phyloP scores from a whole-genome alignment of 352 stramenopile species.

The Pythium phragmitis region DNA sequence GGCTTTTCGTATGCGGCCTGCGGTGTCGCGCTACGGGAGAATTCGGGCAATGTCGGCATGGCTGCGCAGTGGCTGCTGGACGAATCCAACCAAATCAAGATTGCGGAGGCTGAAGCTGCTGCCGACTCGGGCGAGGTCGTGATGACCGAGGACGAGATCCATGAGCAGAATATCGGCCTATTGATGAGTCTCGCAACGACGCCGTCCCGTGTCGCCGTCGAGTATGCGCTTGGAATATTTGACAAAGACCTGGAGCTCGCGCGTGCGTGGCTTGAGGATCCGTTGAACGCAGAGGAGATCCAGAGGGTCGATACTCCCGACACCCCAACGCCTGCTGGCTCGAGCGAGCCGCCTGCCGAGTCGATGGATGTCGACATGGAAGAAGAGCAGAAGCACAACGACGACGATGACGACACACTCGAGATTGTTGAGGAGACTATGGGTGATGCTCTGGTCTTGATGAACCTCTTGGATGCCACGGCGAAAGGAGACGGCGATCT shows the following conservation, averaged over 20 bases:
- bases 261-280: constrained; percentile 61
- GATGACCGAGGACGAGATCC: constrained; percentile 59
- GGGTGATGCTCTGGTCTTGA: constrained; percentile 84
- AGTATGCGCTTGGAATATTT: constrained; percentile 74
- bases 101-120: constrained; percentile 55
- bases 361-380: constrained; percentile 48
- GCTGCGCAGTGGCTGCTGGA: constrained; percentile 85
- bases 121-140: constrained; percentile 47
- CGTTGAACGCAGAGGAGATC: constrained; percentile 64
- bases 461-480: constrained; percentile 91
- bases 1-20: constrained; percentile 87
- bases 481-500: constrained; percentile 42
- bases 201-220: constrained; percentile 50
- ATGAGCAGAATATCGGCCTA: constrained; percentile 67
- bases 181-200: constrained; percentile 63
- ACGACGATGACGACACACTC: constrained; percentile 39
- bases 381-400: constrained; percentile 38
- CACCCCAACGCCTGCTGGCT: neutral
- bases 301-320: constrained; percentile 45
- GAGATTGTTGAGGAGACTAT: constrained; percentile 61
- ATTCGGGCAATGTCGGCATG: constrained; percentile 58
- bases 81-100: constrained; percentile 74
- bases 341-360: constrained; percentile 2
- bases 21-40: constrained; percentile 65
- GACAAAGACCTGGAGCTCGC: constrained; percentile 60